Evolutionary conservation across 140 eudicot genomes (phyloP).

Genomic region (Cichorium intybus): DNA sequence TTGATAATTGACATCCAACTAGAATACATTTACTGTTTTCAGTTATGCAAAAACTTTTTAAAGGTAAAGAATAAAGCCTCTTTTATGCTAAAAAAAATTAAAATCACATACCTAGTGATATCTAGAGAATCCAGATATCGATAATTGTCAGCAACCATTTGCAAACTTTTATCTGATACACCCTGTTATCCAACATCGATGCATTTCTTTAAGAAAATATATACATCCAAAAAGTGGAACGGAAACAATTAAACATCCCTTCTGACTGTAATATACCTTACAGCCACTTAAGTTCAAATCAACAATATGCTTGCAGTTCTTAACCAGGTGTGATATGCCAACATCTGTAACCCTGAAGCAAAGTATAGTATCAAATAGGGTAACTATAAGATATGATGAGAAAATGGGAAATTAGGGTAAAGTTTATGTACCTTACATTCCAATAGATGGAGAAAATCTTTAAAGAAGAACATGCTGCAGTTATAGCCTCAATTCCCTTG

Average conservation of each 20-base stretch:
- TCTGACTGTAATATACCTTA: constrained; percentile 46
- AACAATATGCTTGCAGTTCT: constrained; percentile 70
- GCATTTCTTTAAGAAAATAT: neutral
- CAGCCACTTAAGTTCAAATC: constrained; percentile 98
- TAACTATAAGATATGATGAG: neutral
- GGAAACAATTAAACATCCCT: neutral
- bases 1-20: too few species aligned
- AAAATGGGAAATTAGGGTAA: neutral
- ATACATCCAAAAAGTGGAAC: neutral
- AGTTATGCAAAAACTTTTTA: too few species aligned
- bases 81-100: too few species aligned
- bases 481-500: constrained; percentile 71
- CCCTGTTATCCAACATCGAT: constrained; percentile 46
- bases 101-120: constrained; percentile 66
- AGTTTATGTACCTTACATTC: constrained; percentile 78
- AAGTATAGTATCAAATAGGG: constrained; percentile 9
- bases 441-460: constrained; percentile 84
- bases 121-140: constrained; percentile 60
- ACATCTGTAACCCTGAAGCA: constrained; percentile 81
- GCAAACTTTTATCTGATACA: constrained; percentile 72
- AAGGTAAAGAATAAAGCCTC: too few species aligned
- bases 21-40: too few species aligned
- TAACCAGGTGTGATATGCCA: constrained; percentile 67
- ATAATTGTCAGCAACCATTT: constrained; percentile 62
- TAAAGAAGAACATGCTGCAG: constrained; percentile 49